Conservation (phyloP, 768 basidiomycete species). For the Termitomyces sp. region DNA sequence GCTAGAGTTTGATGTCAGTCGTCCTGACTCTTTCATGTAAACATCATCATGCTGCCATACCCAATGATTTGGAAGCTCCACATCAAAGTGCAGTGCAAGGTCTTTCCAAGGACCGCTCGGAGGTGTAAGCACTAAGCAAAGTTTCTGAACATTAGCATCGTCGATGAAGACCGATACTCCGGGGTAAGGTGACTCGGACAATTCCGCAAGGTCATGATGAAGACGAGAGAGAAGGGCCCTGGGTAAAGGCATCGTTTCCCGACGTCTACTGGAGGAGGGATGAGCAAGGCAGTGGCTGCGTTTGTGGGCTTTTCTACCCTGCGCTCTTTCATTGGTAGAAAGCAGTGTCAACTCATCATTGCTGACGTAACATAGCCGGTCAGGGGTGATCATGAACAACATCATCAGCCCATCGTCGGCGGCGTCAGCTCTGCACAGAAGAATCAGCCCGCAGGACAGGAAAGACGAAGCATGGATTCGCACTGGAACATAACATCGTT, state of each 20-base stretch:
- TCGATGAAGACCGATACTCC: conserved; percentile 37
- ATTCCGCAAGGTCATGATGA: conserved; percentile 35
- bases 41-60: conserved; percentile 15
- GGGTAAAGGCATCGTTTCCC: conserved; percentile 8
- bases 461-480: not conserved
- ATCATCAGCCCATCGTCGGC: not conserved
- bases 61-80: conserved; percentile 34
- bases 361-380: conserved; percentile 10
- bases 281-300: not conserved
- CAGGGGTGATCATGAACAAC: not conserved
- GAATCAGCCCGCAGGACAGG: not conserved
- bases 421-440: not conserved
- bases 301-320: conserved; percentile 7
- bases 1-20: conserved; percentile 20
- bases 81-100: conserved; percentile 36
- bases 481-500: not conserved
- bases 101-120: conserved; percentile 41
- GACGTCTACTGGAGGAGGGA: not conserved
- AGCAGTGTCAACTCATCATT: conserved; percentile 7
- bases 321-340: conserved; percentile 6
- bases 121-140: conserved; percentile 41
- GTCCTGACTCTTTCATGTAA: not conserved
- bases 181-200: conserved; percentile 36
- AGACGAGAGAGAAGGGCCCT: conserved; percentile 29
- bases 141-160: conserved; percentile 34